phyloP scores from a whole-genome alignment of 139 green algal species.

The Asterochloris sp. region DNA sequence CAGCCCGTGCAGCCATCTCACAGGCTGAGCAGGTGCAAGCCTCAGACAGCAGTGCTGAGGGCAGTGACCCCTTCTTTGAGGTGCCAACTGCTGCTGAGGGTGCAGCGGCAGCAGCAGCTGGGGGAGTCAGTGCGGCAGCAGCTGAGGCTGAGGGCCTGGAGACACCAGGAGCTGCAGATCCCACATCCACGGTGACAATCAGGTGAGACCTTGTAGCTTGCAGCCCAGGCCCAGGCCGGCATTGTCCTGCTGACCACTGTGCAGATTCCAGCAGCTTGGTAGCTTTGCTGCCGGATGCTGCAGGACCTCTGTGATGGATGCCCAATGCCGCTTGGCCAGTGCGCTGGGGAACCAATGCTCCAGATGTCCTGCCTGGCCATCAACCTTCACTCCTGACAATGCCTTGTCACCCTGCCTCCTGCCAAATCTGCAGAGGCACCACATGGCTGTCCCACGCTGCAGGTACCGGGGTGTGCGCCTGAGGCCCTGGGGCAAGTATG shows the following conservation, averaged over 20 bases:
- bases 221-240: not conserved
- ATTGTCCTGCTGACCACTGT: not conserved
- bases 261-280: not conserved
- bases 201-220: not conserved
- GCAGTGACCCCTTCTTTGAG: not conserved
- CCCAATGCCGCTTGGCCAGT: not conserved
- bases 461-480: constrained; percentile 68
- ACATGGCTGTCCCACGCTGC: not conserved
- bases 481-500: constrained; percentile 80
- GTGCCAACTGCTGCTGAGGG: not conserved
- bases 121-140: not conserved
- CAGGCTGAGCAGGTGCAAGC: not conserved
- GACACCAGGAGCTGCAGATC: not conserved
- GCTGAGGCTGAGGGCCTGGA: not conserved
- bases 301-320: no score
- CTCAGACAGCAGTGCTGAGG: not conserved
- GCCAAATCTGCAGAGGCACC: not conserved
- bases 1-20: not conserved
- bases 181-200: not conserved
- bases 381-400: not conserved
- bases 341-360: not conserved
- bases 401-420: not conserved
- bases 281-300: no score
- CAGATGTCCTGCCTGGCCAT: not conserved
- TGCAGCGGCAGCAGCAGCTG: not conserved